These are phyloP conservation scores for Phlebiopsis gigantea DNA, from an alignment of 768 basidiomycete species.

Conservation along the genomic window DNA sequence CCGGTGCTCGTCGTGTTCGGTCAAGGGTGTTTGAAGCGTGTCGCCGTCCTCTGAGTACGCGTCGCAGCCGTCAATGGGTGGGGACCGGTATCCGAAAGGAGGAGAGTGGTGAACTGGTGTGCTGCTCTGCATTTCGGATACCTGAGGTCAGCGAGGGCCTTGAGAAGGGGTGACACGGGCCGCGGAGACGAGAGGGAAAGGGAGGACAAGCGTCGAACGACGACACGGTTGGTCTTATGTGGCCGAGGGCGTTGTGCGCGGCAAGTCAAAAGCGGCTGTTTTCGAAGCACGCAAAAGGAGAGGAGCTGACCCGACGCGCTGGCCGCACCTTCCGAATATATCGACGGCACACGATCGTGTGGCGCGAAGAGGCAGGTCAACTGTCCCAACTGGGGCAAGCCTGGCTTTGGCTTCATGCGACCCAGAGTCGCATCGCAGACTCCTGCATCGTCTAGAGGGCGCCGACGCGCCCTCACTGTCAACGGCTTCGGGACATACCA, in stretches of 20 bases:
- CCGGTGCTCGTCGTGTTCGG: slow-evolving; percentile 26
- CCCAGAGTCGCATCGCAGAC: too few species aligned
- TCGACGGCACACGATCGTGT: too few species aligned
- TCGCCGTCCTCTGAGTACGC: slow-evolving; percentile 37
- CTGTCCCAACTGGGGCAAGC: too few species aligned
- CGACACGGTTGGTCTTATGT: neutral
- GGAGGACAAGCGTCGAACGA: neutral
- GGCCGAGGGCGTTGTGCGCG: neutral
- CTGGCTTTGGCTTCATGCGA: too few species aligned
- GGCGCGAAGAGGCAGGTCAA: too few species aligned
- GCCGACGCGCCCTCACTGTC: too few species aligned
- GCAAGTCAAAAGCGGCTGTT: neutral
- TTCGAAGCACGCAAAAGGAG: neutral
- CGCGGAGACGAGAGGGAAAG: neutral
- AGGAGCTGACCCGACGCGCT: neutral
- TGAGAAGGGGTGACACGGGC: neutral
- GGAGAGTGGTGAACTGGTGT: slow-evolving; percentile 10
- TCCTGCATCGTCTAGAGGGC: too few species aligned
- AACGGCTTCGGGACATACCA: too few species aligned
- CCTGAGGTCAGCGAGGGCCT: neutral
- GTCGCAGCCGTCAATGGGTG: slow-evolving; percentile 28
- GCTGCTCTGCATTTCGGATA: neutral
- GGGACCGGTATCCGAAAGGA: slow-evolving; percentile 26
- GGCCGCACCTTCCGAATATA: too few species aligned
- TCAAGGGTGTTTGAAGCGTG: slow-evolving; percentile 35